Evolutionary conservation across 2,329 filamentous ascomycete genomes (phyloP).

Genomic region (Shiraia bambusicola): DNA sequence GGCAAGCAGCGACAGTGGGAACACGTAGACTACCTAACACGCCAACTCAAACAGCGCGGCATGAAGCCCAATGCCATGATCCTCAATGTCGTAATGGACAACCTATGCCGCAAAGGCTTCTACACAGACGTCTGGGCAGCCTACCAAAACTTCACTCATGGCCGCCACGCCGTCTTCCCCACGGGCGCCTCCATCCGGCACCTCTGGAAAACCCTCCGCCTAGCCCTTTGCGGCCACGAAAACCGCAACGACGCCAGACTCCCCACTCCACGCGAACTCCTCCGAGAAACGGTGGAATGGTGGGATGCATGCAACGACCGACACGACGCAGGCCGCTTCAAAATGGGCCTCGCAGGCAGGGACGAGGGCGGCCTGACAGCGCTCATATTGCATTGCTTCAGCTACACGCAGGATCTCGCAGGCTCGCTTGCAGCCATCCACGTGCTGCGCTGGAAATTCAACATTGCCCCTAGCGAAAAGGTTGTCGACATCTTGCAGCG

Average conservation of each 20-base stretch:
- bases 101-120: constrained; percentile 30
- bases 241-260: constrained; percentile 20
- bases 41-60: constrained; percentile 23
- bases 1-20: constrained; percentile 32
- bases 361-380: constrained; percentile 24
- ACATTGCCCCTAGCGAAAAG: constrained; percentile 29
- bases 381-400: constrained; percentile 41
- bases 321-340: constrained; percentile 30
- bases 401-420: constrained; percentile 33
- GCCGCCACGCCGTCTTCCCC: constrained; percentile 27
- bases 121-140: constrained; percentile 32
- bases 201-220: constrained; percentile 38
- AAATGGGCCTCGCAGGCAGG: constrained; percentile 25
- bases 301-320: constrained; percentile 26
- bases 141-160: constrained; percentile 32
- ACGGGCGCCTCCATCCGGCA: constrained; percentile 31
- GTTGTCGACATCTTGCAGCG: constrained; percentile 22
- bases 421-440: constrained; percentile 41
- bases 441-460: constrained; percentile 26
- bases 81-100: constrained; percentile 40
- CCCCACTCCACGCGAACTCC: constrained; percentile 35
- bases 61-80: constrained; percentile 27
- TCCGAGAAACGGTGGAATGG: constrained; percentile 35
- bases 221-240: constrained; percentile 26
- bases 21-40: constrained; percentile 36